Evolutionary conservation across 1,139 yeast genomes (phyloP), one percentile per base, ranked within the genome.

Genomic region (Candida freyschussii): DNA sequence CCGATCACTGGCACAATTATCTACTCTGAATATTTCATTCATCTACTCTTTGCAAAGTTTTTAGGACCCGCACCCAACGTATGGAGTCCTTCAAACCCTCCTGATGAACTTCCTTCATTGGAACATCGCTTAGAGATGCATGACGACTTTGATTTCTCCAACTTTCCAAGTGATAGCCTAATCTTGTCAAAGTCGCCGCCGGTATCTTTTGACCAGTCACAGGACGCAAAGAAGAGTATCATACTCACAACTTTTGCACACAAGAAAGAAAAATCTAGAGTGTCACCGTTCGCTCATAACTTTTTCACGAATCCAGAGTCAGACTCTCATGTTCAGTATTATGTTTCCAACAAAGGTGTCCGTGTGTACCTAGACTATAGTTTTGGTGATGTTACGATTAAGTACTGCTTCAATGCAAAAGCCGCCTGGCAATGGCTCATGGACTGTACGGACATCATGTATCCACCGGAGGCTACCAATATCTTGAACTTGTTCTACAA

Each of bases 261-360:
- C 13, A 29, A 29, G 26, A 40, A 44, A 21, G 39, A 44, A 13
- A 44, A 46, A 22, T 24, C 36, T 4, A 49, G 59, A 24, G 50
- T 49, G 3, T 81, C 91, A 6, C 95, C 95, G 0, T 78, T 80
- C 43, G 73, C 76, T 33, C 95, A 84, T 51, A 68, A 75, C 29
- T 85, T 73, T 51, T 86, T 85, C 57, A 78, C 91, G 9, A 87
- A 89, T 47, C 97, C 97, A 0, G 93, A 83, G 52, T 83, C 95
- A 0, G 93, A 83, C 43, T 67, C 95, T 0, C 82, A 79, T 50
- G 56, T 74, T 10, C 96, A 89, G 53, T 87, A 87, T 53, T 87
- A 79, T 50, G 75, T 72, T 2, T 75, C 91, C 0, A 48, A 63
- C n/a, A 59, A 59, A 4, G 96, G 96, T 1, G 69, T 85, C 2